Percentiles rank a stretch among this genome's conserved stretches.
phyloP scores from a whole-genome alignment of 345 rosid genomes.

The Anacardium occidentale region DNA sequence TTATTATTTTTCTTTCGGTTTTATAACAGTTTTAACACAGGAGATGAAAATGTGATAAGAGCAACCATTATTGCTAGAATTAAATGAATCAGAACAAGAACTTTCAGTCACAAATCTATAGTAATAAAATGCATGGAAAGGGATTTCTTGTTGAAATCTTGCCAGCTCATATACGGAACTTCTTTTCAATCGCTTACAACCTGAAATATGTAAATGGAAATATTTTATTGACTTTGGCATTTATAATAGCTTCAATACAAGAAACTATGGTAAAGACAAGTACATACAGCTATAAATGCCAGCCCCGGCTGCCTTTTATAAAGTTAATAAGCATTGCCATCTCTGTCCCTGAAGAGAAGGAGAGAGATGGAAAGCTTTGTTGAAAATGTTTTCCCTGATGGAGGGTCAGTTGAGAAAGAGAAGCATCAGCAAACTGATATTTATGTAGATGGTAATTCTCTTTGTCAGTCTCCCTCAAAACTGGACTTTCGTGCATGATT shows the following conservation, averaged over 20 bases:
- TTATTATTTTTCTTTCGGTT: no score
- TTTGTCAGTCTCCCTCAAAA: background rate
- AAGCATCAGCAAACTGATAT: background rate
- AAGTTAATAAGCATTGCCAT: background rate
- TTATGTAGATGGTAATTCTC: background rate
- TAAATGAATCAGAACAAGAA: background rate
- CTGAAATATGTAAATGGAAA: background rate
- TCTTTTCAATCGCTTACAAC: background rate
- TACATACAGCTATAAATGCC: background rate
- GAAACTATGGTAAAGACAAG: background rate
- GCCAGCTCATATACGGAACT: background rate
- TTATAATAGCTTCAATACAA: background rate
- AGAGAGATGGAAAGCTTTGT: conserved; percentile 10
- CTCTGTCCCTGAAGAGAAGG: background rate
- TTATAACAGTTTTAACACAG: background rate
- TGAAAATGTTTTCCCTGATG: background rate
- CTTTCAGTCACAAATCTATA: background rate
- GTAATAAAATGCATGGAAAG: background rate
- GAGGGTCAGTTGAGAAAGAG: background rate
- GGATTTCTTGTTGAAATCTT: background rate
- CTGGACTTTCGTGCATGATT: background rate
- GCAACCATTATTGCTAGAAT: background rate
- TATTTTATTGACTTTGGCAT: background rate
- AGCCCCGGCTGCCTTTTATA: background rate
- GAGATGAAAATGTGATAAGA: background rate